Conservation (phyloP, 108 stramenopile genomes). For the Cylindrotheca fusiformis region DNA sequence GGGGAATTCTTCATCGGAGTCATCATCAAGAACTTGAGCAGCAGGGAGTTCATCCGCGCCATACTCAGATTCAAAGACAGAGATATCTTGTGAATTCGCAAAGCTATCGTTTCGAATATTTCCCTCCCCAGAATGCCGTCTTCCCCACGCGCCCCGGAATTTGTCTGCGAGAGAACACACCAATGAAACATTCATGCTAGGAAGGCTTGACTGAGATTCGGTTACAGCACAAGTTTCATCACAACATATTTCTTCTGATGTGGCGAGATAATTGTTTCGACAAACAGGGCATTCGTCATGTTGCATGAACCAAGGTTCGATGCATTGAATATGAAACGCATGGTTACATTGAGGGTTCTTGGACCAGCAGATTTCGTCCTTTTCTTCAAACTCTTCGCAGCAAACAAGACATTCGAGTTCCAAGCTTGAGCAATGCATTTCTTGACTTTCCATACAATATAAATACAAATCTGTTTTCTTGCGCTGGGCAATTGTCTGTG, state of each 20-base stretch:
- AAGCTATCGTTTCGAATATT: neutral
- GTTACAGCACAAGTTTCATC: neutral
- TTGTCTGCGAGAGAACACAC: neutral
- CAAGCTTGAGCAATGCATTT: neutral
- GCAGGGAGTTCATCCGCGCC: too few species aligned
- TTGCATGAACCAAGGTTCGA: slow-evolving; percentile 34
- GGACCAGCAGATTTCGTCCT: slow-evolving; percentile 32
- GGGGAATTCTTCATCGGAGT: too few species aligned
- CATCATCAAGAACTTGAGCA: too few species aligned
- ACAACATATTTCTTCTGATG: neutral
- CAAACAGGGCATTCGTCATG: slow-evolving; percentile 42
- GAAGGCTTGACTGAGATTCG: too few species aligned
- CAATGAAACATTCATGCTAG: neutral
- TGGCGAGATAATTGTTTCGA: slow-evolving; percentile 23
- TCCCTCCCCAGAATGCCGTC: neutral
- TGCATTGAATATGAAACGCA: slow-evolving; percentile 40
- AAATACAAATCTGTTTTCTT: neutral
- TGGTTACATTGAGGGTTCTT: slow-evolving; percentile 28
- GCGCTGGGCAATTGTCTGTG: neutral
- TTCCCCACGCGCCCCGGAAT: neutral
- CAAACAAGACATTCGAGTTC: slow-evolving; percentile 24
- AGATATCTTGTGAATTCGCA: too few species aligned
- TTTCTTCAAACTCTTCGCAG: slow-evolving; percentile 29
- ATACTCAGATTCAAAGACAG: too few species aligned
- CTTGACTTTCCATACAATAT: neutral